phyloP scores from a whole-genome alignment of 2,329 filamentous ascomycete genomes.

The Blumeriella jaapii region DNA sequence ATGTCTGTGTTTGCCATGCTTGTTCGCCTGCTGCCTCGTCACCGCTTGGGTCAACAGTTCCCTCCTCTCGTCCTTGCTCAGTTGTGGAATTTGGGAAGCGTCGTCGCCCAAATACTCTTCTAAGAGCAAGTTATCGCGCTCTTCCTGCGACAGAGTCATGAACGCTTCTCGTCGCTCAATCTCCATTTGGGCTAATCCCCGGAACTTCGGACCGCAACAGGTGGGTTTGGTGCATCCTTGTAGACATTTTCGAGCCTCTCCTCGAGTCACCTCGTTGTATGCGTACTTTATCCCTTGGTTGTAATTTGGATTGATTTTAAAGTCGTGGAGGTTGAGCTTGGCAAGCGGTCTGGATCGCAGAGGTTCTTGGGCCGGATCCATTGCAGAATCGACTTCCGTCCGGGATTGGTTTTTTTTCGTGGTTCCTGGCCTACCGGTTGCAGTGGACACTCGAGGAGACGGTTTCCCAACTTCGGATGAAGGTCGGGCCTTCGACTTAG shows the following conservation, averaged over 20 bases:
- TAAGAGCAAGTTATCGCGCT: conserved; percentile 38
- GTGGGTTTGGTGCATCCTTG: conserved; percentile 47
- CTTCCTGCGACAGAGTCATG: conserved; percentile 21
- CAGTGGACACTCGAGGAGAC: not conserved
- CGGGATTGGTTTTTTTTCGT: conserved; percentile 1
- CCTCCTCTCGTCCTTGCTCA: conserved; percentile 49
- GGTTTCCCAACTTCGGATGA: not conserved
- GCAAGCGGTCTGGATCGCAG: conserved; percentile 31
- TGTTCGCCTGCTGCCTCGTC: conserved; percentile 59
- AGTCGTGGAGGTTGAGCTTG: conserved; percentile 39
- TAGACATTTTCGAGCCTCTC: conserved; percentile 46
- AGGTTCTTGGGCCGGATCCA: conserved; percentile 17
- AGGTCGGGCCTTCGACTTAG: not conserved
- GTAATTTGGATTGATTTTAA: conserved; percentile 51
- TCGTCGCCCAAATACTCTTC: conserved; percentile 44
- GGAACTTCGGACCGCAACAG: conserved; percentile 36
- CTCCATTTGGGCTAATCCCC: conserved; percentile 20
- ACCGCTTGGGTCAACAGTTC: conserved; percentile 66
- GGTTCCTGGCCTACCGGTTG: not conserved
- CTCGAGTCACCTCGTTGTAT: conserved; percentile 48
- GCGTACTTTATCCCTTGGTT: conserved; percentile 49
- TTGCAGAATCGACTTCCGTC: conserved; percentile 1
- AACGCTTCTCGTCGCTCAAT: conserved; percentile 10
- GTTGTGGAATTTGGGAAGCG: conserved; percentile 44
- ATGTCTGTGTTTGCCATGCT: conserved; percentile 66